Evolutionary conservation across 2,329 filamentous ascomycete species (phyloP).

Genomic region (Pseudogymnoascus sp.): DNA sequence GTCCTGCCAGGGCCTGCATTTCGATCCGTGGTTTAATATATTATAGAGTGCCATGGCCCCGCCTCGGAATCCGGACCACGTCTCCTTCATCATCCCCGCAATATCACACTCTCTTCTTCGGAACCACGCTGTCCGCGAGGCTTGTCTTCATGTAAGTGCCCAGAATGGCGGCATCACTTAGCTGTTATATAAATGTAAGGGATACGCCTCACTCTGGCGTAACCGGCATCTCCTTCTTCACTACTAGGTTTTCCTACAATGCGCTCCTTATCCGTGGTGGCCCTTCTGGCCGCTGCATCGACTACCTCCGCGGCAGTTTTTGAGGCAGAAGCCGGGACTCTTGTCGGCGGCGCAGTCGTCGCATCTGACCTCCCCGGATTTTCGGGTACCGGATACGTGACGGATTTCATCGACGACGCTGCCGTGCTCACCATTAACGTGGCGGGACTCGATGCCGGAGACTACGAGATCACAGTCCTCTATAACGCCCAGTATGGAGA

Average conservation of each 20-base stretch:
- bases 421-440: constrained; percentile 39
- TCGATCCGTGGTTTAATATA: not conserved
- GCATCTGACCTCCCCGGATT: constrained; percentile 16
- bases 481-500: constrained; percentile 40
- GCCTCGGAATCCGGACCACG: not conserved
- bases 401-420: constrained; percentile 34
- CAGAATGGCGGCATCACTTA: not conserved
- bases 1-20: constrained; percentile 4
- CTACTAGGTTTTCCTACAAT: not conserved
- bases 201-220: not conserved
- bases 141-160: not conserved
- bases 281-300: not conserved
- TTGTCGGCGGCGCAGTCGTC: constrained; percentile 10
- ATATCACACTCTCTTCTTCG: not conserved
- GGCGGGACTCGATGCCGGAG: constrained; percentile 27
- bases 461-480: constrained; percentile 37
- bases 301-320: constrained; percentile 14
- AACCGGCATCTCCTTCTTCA: not conserved
- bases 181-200: not conserved
- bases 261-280: not conserved
- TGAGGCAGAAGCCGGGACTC: constrained; percentile 15
- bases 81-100: not conserved
- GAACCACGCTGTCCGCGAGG: not conserved
- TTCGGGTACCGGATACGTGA: constrained; percentile 36
- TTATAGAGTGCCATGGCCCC: not conserved